These are phyloP conservation scores for Odonthalia washingtoniensis DNA, from an alignment of 31 red algal genomes.

Conservation along the genomic window DNA sequence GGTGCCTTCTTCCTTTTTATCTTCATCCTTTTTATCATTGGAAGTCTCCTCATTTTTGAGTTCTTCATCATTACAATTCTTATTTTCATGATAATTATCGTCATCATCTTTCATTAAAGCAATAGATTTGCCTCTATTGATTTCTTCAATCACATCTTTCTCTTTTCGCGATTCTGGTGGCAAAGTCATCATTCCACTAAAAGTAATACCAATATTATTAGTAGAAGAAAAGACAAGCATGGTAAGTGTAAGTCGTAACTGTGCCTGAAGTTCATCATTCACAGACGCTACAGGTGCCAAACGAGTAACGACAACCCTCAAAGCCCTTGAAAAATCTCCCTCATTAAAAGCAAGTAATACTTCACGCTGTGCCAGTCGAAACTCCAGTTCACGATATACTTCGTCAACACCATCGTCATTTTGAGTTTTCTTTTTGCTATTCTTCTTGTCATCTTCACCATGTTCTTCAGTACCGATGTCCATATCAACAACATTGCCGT, in stretches of 20 bases:
- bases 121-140: neutral
- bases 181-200: too few species aligned
- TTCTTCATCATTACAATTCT: neutral
- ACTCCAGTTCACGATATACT: slow-evolving; percentile 30
- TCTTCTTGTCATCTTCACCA: neutral
- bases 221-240: slow-evolving; percentile 45
- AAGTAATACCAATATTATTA: too few species aligned
- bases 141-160: neutral
- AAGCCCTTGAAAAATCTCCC: slow-evolving; percentile 25
- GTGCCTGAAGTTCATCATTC: slow-evolving; percentile 42
- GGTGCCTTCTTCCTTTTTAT: neutral
- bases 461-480: neutral
- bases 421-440: neutral
- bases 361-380: slow-evolving; percentile 56
- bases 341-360: slow-evolving; percentile 36
- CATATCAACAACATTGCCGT: too few species aligned
- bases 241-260: slow-evolving; percentile 32
- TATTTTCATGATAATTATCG: too few species aligned
- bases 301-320: slow-evolving; percentile 14
- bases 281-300: slow-evolving; percentile 44
- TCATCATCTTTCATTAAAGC: too few species aligned
- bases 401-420: neutral
- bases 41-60: neutral
- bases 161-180: neutral
- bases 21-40: neutral